Base-by-base conservation (phyloP, 768 basidiomycete species). In the Cubamyces sp. region DNA sequence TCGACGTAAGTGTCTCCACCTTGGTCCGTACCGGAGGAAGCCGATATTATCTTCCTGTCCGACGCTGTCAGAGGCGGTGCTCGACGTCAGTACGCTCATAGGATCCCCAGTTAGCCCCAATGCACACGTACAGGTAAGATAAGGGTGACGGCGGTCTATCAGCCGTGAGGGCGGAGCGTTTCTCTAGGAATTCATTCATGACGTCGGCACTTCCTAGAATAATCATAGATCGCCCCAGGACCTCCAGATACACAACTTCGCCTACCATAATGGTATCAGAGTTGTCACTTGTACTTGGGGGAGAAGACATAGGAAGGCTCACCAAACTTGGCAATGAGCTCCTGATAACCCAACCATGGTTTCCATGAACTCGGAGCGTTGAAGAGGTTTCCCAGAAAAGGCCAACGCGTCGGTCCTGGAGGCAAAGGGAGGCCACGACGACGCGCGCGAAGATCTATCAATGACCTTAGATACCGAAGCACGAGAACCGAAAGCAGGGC, bases 181-280 rank as follows among this genome's bases (percentile, higher is more conserved):
- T 70, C n/a, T 73, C 67, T 25, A 75, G 65, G 30, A 72, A 66
- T 11, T 75, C 74, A 1, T 43, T 40, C 23, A 68, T 67, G 11
- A 66, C 62, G 11, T 66, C 55, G 11, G 62, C 40, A 1, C 69
- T 69, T 39, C 71, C 69, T 11, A 74, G 50, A 14, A 72, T 26
- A 19, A 73, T 26, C 12, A 73, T 56, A 8, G 28, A n/a, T 9
- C 42, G 34, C 4, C 55, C 54, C 6, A 57, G 40, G 18, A 60
- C 54, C 7, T 43, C 28, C 6, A 64, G 15, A 15, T 60, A 46
- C 18, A 61, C 34, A 9, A 64, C 42, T 5, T 57, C 54, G 15
- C 64, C 59, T 60, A 15, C 14, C 12, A n/a, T n/a, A n/a, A n/a
- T n/a, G n/a, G n/a, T n/a, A n/a, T n/a, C n/a, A n/a, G n/a, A n/a